These are phyloP conservation scores for Mycena metata DNA, from an alignment of 768 basidiomycete species.

Conservation along the genomic window DNA sequence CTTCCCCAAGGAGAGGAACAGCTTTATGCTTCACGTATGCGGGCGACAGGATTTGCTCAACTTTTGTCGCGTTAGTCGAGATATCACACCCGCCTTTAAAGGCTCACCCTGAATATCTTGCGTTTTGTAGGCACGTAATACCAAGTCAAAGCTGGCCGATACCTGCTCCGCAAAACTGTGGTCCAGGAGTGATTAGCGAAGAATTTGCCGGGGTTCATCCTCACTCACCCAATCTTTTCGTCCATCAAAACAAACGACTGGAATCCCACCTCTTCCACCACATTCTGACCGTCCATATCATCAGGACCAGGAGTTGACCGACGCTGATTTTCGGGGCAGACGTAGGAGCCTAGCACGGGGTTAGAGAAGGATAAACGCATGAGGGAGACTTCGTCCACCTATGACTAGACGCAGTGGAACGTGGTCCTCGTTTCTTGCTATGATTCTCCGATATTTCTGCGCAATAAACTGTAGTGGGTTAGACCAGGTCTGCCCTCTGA, in stretches of 20 bases:
- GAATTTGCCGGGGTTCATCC: background rate
- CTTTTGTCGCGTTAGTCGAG: background rate
- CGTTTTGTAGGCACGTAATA: slow-evolving; percentile 4
- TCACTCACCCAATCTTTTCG: background rate
- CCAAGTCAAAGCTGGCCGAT: slow-evolving; percentile 11
- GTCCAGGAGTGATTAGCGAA: background rate
- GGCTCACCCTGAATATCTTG: slow-evolving; percentile 4
- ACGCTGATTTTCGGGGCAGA: background rate
- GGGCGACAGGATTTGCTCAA: background rate
- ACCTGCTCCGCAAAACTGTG: background rate
- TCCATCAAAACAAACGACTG: slow-evolving; percentile 6
- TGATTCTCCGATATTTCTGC: background rate
- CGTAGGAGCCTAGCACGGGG: background rate
- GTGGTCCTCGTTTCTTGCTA: background rate
- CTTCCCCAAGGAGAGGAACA: background rate
- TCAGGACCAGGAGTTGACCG: background rate
- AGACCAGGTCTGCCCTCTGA: background rate
- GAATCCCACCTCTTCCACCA: slow-evolving; percentile 3
- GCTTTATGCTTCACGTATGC: slow-evolving; percentile 1
- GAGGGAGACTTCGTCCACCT: background rate
- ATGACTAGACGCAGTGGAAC: slow-evolving; percentile 5
- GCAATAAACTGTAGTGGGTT: background rate
- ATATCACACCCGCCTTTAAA: background rate
- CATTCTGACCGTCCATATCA: background rate
- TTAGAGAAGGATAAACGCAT: background rate